Evolutionary conservation across 208 protist species (phyloP), one percentile per base, ranked within the genome.

Genomic region (Leptomonas pyrrhocoris): DNA sequence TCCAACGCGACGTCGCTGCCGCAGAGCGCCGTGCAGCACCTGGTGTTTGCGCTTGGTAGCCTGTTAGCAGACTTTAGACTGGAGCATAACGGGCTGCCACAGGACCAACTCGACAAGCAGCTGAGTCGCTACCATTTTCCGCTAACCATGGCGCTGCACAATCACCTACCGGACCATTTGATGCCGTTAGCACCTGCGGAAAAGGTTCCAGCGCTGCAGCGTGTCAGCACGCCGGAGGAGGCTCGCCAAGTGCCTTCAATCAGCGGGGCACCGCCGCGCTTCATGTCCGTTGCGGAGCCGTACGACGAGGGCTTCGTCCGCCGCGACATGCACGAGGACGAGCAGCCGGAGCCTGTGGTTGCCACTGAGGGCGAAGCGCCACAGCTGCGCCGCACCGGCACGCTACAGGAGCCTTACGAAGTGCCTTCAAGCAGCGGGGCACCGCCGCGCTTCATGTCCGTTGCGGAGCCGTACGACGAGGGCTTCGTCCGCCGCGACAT

Each of bases 51-150:
- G 2, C 31, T 36, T 7, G 74, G 74, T 62, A 80, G 74, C 25
- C 68, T 80, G 25, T 9, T 80, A 0, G 67, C 74, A 1, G 68
- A 73, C 51, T 80, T 80, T 50, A 27, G 67, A 40, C 63, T 80
- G 16, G 36, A 59, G 49, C 74, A 80, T 49, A n/a, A 27, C 21
- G 50, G 49, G 0, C 21, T 73, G 9, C 23, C 76, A n/a, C 57
- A 68, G 65, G 58, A 45, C 11, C 13, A 36, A n/a, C 58, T 83
- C 6, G 57, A 83, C 36, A 42, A 63, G 43, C 54, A 62, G 71
- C 62, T 83, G 1, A 25, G 42, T 21, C 1, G 31, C n/a, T 70
- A 55, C 58, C n/a, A 48, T 21, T 73, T 60, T 57, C 46, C 56
- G 21, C 46, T 57, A 45, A 79, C 73, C 16, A 64, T 64, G 61